Evolutionary conservation across 805 yeast genomes (phyloP).

Genomic region (Cyberlindnera japonica): DNA sequence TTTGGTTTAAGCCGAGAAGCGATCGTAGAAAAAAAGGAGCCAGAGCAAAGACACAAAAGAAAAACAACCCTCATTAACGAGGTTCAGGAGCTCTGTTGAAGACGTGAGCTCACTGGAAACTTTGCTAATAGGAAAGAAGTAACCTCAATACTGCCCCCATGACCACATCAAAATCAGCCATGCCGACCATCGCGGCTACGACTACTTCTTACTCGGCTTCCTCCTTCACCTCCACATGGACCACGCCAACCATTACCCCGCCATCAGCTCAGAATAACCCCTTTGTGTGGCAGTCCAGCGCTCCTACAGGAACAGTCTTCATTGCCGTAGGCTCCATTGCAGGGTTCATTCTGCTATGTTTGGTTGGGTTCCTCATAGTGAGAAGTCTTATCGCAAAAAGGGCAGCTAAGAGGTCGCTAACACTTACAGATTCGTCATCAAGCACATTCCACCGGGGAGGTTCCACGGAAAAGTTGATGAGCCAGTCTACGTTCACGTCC

Average conservation of each 20-base stretch:
- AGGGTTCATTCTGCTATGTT: constrained; percentile 51
- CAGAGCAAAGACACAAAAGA: too few relatives aligned
- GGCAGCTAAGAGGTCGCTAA: constrained; percentile 44
- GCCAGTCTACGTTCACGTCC: constrained; percentile 1
- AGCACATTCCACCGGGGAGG: constrained; percentile 17
- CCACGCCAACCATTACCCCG: constrained; percentile 35
- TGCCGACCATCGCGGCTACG: constrained; percentile 15
- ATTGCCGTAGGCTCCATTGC: constrained; percentile 74
- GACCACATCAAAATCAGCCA: constrained; percentile 7
- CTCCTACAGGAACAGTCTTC: constrained; percentile 77
- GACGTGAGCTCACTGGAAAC: too few relatives aligned
- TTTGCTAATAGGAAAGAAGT: too few relatives aligned
- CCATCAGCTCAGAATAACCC: constrained; percentile 67
- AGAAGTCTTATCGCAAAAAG: constrained; percentile 47
- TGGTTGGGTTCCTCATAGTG: constrained; percentile 50
- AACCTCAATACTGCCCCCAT: background rate
- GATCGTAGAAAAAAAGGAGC: too few relatives aligned
- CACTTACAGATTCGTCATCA: constrained; percentile 19
- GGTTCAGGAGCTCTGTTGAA: too few relatives aligned
- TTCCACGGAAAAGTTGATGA: constrained; percentile 9
- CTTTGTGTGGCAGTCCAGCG: constrained; percentile 44
- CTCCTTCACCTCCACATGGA: constrained; percentile 20
- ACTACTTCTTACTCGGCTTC: constrained; percentile 5
- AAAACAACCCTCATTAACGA: too few relatives aligned
- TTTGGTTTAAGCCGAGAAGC: too few relatives aligned